Evolutionary conservation across 1,284 basidiomycete species (phyloP).

Genomic region (Erythrobasidium hasegawianum): DNA sequence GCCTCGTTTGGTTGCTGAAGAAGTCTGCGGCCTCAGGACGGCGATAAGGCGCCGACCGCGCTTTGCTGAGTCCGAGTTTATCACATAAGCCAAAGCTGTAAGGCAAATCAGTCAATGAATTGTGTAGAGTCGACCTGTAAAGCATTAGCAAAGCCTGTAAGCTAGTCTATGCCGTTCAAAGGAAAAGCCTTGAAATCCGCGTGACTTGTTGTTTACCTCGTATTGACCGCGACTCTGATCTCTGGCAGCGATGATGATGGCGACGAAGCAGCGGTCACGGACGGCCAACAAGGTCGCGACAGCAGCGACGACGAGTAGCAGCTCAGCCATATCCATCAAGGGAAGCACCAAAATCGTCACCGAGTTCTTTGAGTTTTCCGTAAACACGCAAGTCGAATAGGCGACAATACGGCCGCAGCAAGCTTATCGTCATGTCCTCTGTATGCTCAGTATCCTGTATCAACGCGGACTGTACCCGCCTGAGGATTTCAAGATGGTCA

Average conservation of each 20-base stretch:
- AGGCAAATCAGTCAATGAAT: no score
- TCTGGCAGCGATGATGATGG: background rate
- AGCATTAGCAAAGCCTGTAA: no score
- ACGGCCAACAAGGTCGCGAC: slow-evolving; percentile 3
- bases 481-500: slow-evolving; percentile 98
- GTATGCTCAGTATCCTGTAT: slow-evolving; percentile 74
- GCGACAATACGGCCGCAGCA: background rate
- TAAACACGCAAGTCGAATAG: slow-evolving; percentile 69
- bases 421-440: background rate
- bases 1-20: no score
- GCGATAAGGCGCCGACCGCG: no score
- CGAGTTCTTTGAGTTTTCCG: slow-evolving; percentile 97
- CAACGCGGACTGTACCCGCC: slow-evolving; percentile 95
- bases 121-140: no score
- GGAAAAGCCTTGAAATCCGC: background rate
- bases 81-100: no score
- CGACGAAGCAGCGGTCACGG: slow-evolving; percentile 14
- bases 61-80: no score
- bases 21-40: no score
- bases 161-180: no score
- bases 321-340: slow-evolving; percentile 75
- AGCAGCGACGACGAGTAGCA: slow-evolving; percentile 45
- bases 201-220: background rate
- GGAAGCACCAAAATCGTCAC: slow-evolving; percentile 91
- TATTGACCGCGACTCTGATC: no score